Base-by-base conservation (phyloP, 179 eudicot species). In the Spergularia azorica region DNA sequence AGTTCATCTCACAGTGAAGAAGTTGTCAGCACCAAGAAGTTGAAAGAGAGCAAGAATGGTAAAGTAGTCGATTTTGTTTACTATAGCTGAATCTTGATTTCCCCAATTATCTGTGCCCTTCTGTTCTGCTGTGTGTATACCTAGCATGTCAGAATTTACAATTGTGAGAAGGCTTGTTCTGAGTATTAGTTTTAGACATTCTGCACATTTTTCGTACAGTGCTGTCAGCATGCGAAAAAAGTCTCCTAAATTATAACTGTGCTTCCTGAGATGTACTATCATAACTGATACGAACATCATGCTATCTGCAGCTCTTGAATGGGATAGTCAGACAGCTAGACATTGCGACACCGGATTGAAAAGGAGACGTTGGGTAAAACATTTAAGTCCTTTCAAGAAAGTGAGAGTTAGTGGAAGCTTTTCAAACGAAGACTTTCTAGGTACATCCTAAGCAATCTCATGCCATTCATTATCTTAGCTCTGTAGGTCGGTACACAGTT, bases 21-120 rank as follows among this genome's bases (percentile, higher is more conserved):
- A 11, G 74, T 63, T 59, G 26, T 67, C 4, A 16, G 5, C 51
- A 57, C 0, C 72, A 78, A 82, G 41, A 74, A 71, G 65, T 8
- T 74, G 13, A 82, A 78, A 41, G 84, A 69, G 39, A 57, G 4
- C 70, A 52, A n/a, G 43, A 67, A 67, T 17, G 80, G 80, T 77
- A 54, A 70, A 12, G 61, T 70, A 70, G 58, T 68, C 72, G 11
- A 3, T 9, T 17, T 11, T 16, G 51, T 15, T 65, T 14, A 16
- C 50, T 39, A 1, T 39, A 63, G 2, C 32, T 32, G 13, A 63
- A 3, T 67, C 57, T 51, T 3, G 5, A 52, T 9, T 13, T 9
- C 46, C 8, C 36, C 2, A 52, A 20, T 69, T n/a, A 50, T 17
- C 12, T 64, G 63, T 9, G 21, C n/a, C 4, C 13, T 41, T 56